Evolutionary conservation across 768 basidiomycete species (phyloP).

Genomic region (Mycena vitilis): DNA sequence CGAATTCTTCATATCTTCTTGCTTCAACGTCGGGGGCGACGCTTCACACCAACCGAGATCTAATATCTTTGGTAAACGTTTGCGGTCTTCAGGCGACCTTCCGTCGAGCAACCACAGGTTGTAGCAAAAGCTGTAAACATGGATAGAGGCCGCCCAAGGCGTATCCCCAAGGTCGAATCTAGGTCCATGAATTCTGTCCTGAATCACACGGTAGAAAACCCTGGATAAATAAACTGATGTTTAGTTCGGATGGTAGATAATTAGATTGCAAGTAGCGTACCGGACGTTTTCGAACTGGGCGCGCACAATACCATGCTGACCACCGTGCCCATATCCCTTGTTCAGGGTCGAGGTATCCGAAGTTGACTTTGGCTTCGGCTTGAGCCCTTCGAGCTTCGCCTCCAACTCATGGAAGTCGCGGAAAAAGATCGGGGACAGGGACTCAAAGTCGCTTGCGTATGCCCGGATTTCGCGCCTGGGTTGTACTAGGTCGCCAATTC

Average conservation of each 20-base stretch:
- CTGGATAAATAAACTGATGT: neutral
- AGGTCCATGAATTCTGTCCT: neutral
- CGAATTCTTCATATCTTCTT: neutral
- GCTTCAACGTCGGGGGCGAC: slow-evolving; percentile 6
- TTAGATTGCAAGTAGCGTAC: slow-evolving; percentile 7
- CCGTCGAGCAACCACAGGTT: slow-evolving; percentile 16
- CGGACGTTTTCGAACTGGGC: slow-evolving; percentile 31
- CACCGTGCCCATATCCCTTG: slow-evolving; percentile 17
- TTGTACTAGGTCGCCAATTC: neutral
- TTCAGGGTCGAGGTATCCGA: slow-evolving; percentile 26
- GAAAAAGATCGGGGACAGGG: slow-evolving; percentile 33
- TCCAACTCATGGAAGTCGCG: slow-evolving; percentile 2
- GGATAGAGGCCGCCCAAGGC: slow-evolving; percentile 20
- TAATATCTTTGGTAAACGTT: slow-evolving; percentile 9
- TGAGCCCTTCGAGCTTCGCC: slow-evolving; percentile 19
- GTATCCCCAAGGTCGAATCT: slow-evolving; percentile 11
- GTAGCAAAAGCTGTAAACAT: slow-evolving; percentile 23
- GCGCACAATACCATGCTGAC: slow-evolving; percentile 4
- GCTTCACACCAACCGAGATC: slow-evolving; percentile 28
- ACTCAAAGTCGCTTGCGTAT: slow-evolving; percentile 20
- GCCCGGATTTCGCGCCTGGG: neutral
- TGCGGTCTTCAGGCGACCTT: slow-evolving; percentile 5
- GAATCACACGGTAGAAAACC: slow-evolving; percentile 21
- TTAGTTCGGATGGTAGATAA: neutral
- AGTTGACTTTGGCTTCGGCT: slow-evolving; percentile 4